phyloP scores from a whole-genome alignment of 148 eudicot genomes.

The Rhododendron ovatum region DNA sequence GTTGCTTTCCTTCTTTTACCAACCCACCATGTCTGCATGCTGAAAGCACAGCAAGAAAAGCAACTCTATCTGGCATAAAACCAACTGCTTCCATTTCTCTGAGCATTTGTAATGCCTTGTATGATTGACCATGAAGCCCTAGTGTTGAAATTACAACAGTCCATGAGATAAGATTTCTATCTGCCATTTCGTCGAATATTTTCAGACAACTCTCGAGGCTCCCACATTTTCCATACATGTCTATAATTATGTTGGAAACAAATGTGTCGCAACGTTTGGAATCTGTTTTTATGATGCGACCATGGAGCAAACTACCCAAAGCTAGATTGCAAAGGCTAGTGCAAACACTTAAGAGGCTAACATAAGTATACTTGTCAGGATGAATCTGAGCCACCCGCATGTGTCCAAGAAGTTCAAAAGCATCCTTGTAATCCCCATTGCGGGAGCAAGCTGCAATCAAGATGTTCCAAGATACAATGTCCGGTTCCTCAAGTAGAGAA shows the following conservation, averaged over 20 bases:
- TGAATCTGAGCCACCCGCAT: constrained; percentile 43
- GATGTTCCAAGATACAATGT: constrained; percentile 65
- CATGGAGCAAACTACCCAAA: constrained; percentile 65
- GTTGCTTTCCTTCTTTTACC: constrained; percentile 54
- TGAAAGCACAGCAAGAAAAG: constrained; percentile 55
- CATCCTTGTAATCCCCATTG: constrained; percentile 58
- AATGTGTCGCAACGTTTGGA: constrained; percentile 46
- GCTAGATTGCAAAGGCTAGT: constrained; percentile 49
- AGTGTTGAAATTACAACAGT: constrained; percentile 56
- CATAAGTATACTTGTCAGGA: constrained; percentile 63
- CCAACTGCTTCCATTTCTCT: constrained; percentile 54
- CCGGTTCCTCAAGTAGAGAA: constrained; percentile 50
- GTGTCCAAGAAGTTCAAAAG: constrained; percentile 57
- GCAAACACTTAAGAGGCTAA: constrained; percentile 56
- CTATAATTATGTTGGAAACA: constrained; percentile 53
- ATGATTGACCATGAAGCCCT: constrained; percentile 57
- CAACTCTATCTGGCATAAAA: constrained; percentile 49
- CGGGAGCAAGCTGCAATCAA: constrained; percentile 69
- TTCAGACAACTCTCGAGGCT: constrained; percentile 41
- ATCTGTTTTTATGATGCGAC: constrained; percentile 46
- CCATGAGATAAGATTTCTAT: constrained; percentile 63
- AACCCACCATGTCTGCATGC: constrained; percentile 74
- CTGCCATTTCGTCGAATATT: constrained; percentile 37
- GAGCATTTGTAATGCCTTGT: constrained; percentile 50
- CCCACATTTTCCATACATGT: constrained; percentile 88